Base-by-base conservation (phyloP, 495 filamentous ascomycete genomes). In the Penicillium odoratum region DNA sequence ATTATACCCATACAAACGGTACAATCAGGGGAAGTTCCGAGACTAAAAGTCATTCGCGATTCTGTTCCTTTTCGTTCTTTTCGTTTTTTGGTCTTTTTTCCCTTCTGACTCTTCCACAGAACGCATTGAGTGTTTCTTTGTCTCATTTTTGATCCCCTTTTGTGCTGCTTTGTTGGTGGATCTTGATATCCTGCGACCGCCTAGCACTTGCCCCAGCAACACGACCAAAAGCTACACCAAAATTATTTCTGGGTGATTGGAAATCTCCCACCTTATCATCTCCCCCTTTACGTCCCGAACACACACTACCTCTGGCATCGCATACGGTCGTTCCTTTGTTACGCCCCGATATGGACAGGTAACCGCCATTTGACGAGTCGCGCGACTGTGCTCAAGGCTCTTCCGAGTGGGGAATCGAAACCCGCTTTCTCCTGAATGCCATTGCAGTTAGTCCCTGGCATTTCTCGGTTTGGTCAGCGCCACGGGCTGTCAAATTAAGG, bases 281-380 rank as follows among this genome's bases (percentile, higher is more conserved):
- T 51, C 48, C 45, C 28, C 53, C 31, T 15, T 40, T 15, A 40
- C 4, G 38, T 43, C 29, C 36, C 47, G 42, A 51, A 15, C 16
- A 9, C 56, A 36, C 15, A 21, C 48, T 57, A 48, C 13, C 33
- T 38, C 44, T 46, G 60, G 53, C 55, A 53, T 51, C 49, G 45
- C 53, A 55, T 59, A 64, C 66, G 63, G 64, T 64, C 46, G 45
- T 57, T 60, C 57, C 59, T 67, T 56, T 64, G 46, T 63, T 59
- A 44, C 46, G 48, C 58, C 56, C 53, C 75, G 72, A 70, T 67
- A 78, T 78, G 75, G 75, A 76, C 67, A 73, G 71, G 61, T 78
- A 76, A 64, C 69, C 63, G 63, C 59, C 53, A 47, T 69, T 66
- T 48, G 45, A 69, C 64, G 70, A 60, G 70, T 76, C 70, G 73